Conservation (phyloP, 2,329 filamentous ascomycete species). For the Calonectria honghensis region DNA sequence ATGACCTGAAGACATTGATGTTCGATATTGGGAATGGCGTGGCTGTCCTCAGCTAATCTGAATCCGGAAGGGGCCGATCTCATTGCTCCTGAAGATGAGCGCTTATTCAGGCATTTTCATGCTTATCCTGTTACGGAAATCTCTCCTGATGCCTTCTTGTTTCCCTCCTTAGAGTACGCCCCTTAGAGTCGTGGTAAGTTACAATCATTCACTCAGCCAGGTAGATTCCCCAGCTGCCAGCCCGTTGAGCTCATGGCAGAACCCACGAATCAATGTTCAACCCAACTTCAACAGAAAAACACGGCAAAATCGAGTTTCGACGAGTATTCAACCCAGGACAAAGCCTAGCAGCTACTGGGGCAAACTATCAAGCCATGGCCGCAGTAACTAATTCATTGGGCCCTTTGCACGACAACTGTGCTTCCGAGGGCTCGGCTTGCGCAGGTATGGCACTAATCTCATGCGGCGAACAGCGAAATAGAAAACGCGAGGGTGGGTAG, state of each 20-base stretch:
- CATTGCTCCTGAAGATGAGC: not conserved
- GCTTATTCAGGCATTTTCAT: not conserved
- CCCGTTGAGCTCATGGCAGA: not conserved
- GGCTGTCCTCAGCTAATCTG: not conserved
- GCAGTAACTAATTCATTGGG: not conserved
- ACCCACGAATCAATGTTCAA: not conserved
- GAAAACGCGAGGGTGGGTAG: too few relatives aligned
- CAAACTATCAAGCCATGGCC: not conserved
- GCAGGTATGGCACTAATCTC: too few relatives aligned
- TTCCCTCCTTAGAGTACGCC: not conserved
- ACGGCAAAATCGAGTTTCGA: fast-evolving
- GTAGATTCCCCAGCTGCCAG: not conserved
- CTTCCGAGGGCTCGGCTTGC: too few relatives aligned
- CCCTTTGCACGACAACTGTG: too few relatives aligned
- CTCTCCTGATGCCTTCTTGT: not conserved
- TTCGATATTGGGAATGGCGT: not conserved
- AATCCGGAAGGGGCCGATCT: not conserved
- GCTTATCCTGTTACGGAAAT: not conserved
- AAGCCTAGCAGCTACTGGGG: not conserved
- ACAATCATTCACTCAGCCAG: not conserved
- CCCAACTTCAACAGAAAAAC: not conserved
- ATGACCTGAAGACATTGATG: too few relatives aligned
- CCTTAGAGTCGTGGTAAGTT: not conserved
- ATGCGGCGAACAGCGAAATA: too few relatives aligned
- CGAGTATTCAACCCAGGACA: not conserved